These are phyloP conservation scores for Cairneyella variabilis DNA, from an alignment of 495 filamentous ascomycete species.

Conservation along the genomic window DNA sequence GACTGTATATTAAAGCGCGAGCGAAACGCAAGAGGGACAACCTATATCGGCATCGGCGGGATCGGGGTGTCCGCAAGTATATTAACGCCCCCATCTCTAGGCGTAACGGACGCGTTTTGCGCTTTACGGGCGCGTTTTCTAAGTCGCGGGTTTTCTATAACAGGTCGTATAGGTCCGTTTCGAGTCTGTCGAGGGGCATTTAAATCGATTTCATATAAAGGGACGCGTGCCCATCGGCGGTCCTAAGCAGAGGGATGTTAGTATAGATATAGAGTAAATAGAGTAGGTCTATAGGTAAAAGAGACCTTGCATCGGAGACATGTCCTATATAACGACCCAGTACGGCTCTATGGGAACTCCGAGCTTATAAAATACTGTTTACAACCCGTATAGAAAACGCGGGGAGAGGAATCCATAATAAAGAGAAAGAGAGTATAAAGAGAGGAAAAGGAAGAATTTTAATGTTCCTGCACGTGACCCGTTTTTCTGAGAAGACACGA, in stretches of 20 bases:
- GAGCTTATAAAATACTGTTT: background rate
- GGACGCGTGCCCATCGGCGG: background rate
- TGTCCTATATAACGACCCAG: background rate
- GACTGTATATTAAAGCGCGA: background rate
- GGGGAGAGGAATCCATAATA: background rate
- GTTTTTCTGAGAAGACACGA: background rate
- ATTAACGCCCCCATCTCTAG: too few species aligned
- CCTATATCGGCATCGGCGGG: too few species aligned
- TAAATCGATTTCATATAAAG: background rate
- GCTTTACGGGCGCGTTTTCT: background rate
- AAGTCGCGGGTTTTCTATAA: background rate
- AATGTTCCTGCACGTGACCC: background rate
- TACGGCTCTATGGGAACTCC: background rate
- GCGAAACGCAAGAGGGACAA: background rate
- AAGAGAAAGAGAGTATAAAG: background rate
- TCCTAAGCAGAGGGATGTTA: background rate
- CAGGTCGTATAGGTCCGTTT: background rate
- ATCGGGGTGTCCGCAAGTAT: too few species aligned
- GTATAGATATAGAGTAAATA: background rate
- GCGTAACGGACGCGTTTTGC: too few species aligned
- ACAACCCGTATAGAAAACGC: background rate
- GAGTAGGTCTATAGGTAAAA: background rate
- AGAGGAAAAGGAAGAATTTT: background rate
- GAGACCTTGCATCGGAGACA: background rate
- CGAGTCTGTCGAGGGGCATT: background rate